phyloP scores from a whole-genome alignment of 192 early-diverging fungal species.

The Paraglomus brasilianum region DNA sequence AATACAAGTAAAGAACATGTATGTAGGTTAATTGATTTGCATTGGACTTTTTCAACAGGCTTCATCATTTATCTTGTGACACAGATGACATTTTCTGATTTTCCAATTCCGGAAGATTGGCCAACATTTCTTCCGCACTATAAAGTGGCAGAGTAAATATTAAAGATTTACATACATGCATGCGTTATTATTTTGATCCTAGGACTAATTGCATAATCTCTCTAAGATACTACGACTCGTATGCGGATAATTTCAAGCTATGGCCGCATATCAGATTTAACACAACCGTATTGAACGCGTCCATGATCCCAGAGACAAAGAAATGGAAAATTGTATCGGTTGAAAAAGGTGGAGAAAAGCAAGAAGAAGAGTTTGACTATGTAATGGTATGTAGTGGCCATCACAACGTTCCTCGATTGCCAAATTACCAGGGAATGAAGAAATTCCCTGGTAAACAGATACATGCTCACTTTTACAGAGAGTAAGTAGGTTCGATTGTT shows the following conservation, averaged over 20 bases:
- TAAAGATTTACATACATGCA: constrained; percentile 1
- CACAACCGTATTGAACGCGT: constrained; percentile 48
- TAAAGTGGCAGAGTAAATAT: constrained; percentile 45
- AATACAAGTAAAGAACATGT: constrained; percentile 55
- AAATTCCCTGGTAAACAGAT: constrained; percentile 48
- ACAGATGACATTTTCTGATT: constrained; percentile 50
- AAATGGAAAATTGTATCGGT: constrained; percentile 7
- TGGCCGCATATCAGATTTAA: constrained; percentile 52
- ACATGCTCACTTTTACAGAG: constrained; percentile 58
- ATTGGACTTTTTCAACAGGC: neutral
- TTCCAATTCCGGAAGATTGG: constrained; percentile 59
- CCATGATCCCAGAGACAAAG: constrained; percentile 41
- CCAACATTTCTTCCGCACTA: constrained; percentile 53
- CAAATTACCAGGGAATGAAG: constrained; percentile 53
- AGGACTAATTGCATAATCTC: too few relatives aligned
- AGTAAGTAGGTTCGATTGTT: constrained; percentile 44
- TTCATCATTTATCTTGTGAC: neutral
- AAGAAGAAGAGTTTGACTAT: constrained; percentile 58
- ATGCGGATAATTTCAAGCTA: constrained; percentile 50
- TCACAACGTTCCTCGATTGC: constrained; percentile 55
- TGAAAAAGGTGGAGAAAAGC: constrained; percentile 15
- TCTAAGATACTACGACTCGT: constrained; percentile 56
- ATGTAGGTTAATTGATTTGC: neutral
- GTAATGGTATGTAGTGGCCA: constrained; percentile 65
- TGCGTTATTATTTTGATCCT: too few relatives aligned